Conservation (phyloP, 2,329 filamentous ascomycete species). For the Colletotrichum sidae region DNA sequence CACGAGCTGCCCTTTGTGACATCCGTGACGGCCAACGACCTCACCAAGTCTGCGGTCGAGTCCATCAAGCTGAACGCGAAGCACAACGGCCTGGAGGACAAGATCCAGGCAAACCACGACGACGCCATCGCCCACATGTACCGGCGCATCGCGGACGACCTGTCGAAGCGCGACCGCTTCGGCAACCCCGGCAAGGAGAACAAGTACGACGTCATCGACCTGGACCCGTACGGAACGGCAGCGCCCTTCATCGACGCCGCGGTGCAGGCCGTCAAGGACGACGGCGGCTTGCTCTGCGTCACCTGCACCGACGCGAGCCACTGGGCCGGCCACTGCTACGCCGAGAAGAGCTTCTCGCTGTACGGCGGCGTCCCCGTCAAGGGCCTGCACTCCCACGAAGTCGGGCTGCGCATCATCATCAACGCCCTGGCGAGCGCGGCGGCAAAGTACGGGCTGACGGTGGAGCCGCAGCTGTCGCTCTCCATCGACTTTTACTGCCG, state of each 20-base stretch:
- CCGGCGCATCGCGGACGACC: slow-evolving; percentile 67
- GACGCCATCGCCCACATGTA: slow-evolving; percentile 97
- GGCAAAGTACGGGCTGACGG: slow-evolving; percentile 85
- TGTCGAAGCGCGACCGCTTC: slow-evolving; percentile 54
- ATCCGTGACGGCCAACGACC: slow-evolving; percentile 88
- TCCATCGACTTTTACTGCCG: slow-evolving; percentile 97
- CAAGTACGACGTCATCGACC: slow-evolving; percentile 92
- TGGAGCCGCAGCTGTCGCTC: slow-evolving; percentile 91
- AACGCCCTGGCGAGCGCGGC: slow-evolving; percentile 84
- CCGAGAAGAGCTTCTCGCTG: slow-evolving; percentile 92
- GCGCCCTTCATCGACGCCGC: slow-evolving; percentile 93
- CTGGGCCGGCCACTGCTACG: slow-evolving; percentile 93
- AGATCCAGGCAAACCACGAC: slow-evolving; percentile 78
- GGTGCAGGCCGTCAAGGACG: slow-evolving; percentile 82
- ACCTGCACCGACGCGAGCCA: slow-evolving; percentile 97
- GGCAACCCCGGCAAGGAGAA: slow-evolving; percentile 54
- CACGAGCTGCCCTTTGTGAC: slow-evolving; percentile 90
- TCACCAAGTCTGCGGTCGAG: slow-evolving; percentile 80
- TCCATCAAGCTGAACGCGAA: slow-evolving; percentile 87
- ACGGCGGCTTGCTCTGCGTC: slow-evolving; percentile 91
- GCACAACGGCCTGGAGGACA: slow-evolving; percentile 81
- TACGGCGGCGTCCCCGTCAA: slow-evolving; percentile 93
- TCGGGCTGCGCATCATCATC: slow-evolving; percentile 86
- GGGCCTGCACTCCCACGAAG: slow-evolving; percentile 88
- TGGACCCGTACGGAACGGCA: slow-evolving; percentile 96